These are phyloP conservation scores for Fennellomyces sp. DNA, from an alignment of 371 early-diverging fungal genomes.

Conservation along the genomic window DNA sequence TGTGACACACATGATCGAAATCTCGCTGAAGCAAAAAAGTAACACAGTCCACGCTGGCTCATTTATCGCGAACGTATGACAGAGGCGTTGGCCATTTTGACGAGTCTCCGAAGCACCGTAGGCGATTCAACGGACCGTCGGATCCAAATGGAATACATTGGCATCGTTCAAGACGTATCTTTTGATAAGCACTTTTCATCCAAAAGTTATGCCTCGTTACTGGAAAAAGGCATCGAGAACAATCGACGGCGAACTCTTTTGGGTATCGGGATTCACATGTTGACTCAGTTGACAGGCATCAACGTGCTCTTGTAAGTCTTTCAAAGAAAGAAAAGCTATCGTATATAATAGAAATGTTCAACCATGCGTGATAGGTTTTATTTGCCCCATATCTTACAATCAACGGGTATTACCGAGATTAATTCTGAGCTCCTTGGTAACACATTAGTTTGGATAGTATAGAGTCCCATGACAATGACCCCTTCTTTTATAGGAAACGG, in stretches of 20 bases:
- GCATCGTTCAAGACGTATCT: slow-evolving; percentile 71
- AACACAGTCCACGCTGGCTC: slow-evolving; percentile 89
- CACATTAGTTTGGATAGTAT: neutral
- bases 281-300: slow-evolving; percentile 80
- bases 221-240: slow-evolving; percentile 56
- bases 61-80: slow-evolving; percentile 62
- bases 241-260: slow-evolving; percentile 64
- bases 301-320: slow-evolving; percentile 69
- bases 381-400: slow-evolving; percentile 67
- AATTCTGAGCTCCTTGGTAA: slow-evolving; percentile 32
- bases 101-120: slow-evolving; percentile 58
- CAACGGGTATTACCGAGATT: slow-evolving; percentile 59
- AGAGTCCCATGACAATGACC: neutral
- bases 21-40: neutral
- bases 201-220: slow-evolving; percentile 47
- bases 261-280: slow-evolving; percentile 71
- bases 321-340: neutral
- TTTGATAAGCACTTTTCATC: slow-evolving; percentile 54
- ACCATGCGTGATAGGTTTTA: slow-evolving; percentile 43
- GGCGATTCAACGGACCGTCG: neutral
- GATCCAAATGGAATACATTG: slow-evolving; percentile 58
- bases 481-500: slow-evolving; percentile 7
- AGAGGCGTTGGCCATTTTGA: slow-evolving; percentile 74
- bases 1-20: neutral
- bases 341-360: neutral